Evolutionary conservation across 495 filamentous ascomycete genomes (phyloP).

Genomic region (Podospora pseudocomata): DNA sequence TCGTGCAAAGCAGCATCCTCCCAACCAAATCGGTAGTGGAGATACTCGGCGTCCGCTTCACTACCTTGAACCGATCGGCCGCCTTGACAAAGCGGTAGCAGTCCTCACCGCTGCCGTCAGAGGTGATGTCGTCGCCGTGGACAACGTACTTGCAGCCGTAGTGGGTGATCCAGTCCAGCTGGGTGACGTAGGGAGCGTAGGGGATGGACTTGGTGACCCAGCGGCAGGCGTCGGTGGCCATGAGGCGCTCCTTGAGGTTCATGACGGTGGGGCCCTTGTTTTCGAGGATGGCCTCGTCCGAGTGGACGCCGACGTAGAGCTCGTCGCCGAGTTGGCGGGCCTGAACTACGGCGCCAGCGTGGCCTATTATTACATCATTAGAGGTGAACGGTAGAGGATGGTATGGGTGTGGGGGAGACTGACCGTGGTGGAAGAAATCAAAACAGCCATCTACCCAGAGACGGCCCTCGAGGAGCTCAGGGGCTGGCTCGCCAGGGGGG

Average conservation of each 20-base stretch:
- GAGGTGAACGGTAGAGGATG: not conserved
- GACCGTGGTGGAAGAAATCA: conserved; percentile 97
- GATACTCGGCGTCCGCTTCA: conserved; percentile 93
- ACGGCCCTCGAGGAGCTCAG: conserved; percentile 59
- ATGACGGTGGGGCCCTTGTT: conserved; percentile 99
- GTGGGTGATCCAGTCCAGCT: conserved; percentile 86
- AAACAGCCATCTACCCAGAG: conserved; percentile 99
- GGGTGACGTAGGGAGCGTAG: conserved; percentile 90
- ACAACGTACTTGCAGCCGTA: conserved; percentile 94
- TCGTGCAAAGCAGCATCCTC: conserved; percentile 91
- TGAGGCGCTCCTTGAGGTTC: conserved; percentile 80
- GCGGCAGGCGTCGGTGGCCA: conserved; percentile 88
- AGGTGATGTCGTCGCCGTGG: conserved; percentile 96
- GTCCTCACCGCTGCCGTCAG: conserved; percentile 84
- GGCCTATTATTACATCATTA: conserved; percentile 52
- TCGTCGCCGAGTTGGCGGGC: conserved; percentile 67
- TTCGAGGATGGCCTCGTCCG: conserved; percentile 87
- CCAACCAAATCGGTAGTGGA: conserved; percentile 96
- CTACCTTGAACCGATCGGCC: conserved; percentile 85
- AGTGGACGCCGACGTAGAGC: conserved; percentile 88
- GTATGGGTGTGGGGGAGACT: not conserved
- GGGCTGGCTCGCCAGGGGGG: conserved; percentile 39
- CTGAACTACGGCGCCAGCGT: conserved; percentile 95
- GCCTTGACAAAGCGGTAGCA: conserved; percentile 97
- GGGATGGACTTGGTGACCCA: conserved; percentile 85